These are phyloP conservation scores for Eucalyptus lansdowneana DNA, from an alignment of 345 rosid species.

Conservation along the genomic window DNA sequence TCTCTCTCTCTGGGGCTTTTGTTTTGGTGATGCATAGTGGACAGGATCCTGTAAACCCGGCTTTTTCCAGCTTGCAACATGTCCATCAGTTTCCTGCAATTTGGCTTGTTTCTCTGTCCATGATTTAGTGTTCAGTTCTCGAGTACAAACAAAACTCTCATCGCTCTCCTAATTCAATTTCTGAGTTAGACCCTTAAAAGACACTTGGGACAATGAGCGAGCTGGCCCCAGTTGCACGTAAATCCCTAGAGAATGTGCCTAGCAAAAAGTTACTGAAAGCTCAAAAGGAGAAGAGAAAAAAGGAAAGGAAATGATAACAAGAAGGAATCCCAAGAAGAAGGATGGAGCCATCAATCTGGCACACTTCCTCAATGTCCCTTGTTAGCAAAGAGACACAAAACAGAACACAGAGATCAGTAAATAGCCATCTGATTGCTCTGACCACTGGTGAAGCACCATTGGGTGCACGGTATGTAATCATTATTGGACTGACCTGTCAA, in stretches of 20 bases:
- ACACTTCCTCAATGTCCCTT: not conserved
- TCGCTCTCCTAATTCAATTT: not conserved
- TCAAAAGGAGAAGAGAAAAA: not conserved
- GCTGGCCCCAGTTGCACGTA: not conserved
- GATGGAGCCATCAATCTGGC: not conserved
- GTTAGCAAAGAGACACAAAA: slow-evolving; percentile 1
- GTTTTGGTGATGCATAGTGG: not conserved
- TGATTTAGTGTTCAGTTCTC: not conserved
- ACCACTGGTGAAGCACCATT: not conserved
- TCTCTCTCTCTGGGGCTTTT: not conserved
- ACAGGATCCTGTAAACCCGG: slow-evolving; percentile 81
- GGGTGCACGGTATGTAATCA: not conserved
- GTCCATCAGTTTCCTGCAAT: not conserved
- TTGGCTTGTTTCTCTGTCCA: not conserved
- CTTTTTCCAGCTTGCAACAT: slow-evolving; percentile 38
- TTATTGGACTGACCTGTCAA: not conserved
- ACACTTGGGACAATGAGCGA: not conserved
- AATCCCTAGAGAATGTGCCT: not conserved
- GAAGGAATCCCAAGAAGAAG: not conserved
- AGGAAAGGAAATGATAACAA: not conserved
- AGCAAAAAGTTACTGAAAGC: not conserved
- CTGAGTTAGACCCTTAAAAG: not conserved
- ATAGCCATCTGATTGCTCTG: not conserved
- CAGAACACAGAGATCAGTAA: not conserved
- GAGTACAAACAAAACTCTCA: not conserved